Percentiles rank a stretch among this genome's conserved stretches.
These are phyloP conservation scores for Dichotomopilus funicola DNA, from an alignment of 2,329 filamentous ascomycete genomes.

Conservation along the genomic window DNA sequence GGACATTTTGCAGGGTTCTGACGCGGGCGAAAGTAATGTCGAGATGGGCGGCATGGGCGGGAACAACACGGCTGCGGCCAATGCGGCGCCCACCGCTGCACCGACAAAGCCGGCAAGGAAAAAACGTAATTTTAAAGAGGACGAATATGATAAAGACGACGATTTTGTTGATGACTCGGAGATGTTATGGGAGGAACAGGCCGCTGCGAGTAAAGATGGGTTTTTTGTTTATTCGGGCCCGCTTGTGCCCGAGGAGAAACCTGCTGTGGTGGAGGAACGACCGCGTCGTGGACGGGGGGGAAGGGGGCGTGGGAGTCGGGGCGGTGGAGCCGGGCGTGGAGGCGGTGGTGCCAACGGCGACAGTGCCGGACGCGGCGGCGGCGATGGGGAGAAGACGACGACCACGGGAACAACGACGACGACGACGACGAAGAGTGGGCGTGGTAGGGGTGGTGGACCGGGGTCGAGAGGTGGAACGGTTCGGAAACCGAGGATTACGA, in stretches of 20 bases:
- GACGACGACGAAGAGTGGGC: constrained; percentile 9
- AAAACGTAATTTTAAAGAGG: constrained; percentile 72
- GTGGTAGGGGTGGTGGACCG: constrained; percentile 38
- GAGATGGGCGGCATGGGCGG: constrained; percentile 70
- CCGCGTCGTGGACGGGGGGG: constrained; percentile 60
- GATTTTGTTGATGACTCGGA: constrained; percentile 92
- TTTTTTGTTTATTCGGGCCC: constrained; percentile 98
- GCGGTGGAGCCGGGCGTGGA: constrained; percentile 55
- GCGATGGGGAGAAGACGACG: no score
- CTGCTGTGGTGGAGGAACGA: constrained; percentile 55
- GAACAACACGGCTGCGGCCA: constrained; percentile 33
- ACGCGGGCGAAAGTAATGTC: constrained; percentile 75
- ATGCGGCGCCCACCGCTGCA: constrained; percentile 33
- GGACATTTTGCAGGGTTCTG: constrained; percentile 52
- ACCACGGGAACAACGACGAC: no score
- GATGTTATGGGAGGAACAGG: constrained; percentile 89
- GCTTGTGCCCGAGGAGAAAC: constrained; percentile 79
- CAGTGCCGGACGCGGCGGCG: no score
- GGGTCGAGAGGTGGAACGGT: constrained; percentile 71
- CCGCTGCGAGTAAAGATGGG: constrained; percentile 87
- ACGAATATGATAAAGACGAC: constrained; percentile 78
- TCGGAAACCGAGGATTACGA: constrained; percentile 79
- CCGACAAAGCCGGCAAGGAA: constrained; percentile 62
- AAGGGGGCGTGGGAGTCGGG: constrained; percentile 39
- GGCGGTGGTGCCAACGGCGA: constrained; percentile 40